A percentile compares a stretch with the other conserved stretches of the same genome.
phyloP scores from a whole-genome alignment of 2,329 filamentous ascomycete species.

The Ophiostoma australiae region DNA sequence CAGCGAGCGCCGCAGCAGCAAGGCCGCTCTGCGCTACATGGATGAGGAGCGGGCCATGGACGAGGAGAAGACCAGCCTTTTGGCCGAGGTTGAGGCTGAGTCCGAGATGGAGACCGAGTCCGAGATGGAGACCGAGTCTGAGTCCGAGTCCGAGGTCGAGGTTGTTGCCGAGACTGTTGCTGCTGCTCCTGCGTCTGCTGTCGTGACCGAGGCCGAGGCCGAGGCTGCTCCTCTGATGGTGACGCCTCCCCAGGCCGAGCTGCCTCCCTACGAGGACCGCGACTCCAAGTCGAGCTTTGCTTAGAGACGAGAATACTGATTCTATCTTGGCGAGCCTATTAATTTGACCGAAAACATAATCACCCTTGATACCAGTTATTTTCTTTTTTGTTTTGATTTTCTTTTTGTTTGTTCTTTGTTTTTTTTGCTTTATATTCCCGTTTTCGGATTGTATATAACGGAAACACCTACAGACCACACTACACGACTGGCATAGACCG shows the following conservation, averaged over 20 bases:
- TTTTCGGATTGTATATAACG: not conserved
- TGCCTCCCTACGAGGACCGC: slow-evolving; percentile 29
- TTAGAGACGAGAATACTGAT: not conserved
- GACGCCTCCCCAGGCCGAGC: slow-evolving; percentile 13
- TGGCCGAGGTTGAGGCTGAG: slow-evolving; percentile 30
- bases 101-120: not conserved
- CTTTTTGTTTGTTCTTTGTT: not conserved
- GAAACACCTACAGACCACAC: not conserved
- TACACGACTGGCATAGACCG: not conserved
- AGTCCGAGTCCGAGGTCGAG: not conserved
- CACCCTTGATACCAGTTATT: not conserved
- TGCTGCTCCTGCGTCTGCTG: not conserved
- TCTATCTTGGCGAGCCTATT: not conserved
- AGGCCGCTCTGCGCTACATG: slow-evolving; percentile 27
- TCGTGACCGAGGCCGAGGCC: slow-evolving; percentile 30
- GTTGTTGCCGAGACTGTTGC: not conserved
- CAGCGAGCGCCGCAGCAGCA: slow-evolving; percentile 35
- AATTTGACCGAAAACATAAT: not conserved
- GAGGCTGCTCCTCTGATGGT: not conserved
- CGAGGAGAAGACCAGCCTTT: slow-evolving; percentile 50
- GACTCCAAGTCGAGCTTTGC: slow-evolving; percentile 27
- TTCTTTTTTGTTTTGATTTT: not conserved
- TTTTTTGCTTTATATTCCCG: not conserved
- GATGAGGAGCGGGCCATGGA: slow-evolving; percentile 35
- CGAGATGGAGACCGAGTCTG: not conserved